A percentile compares a stretch with the other conserved stretches of the same genome.
Evolutionary conservation across 495 filamentous ascomycete genomes (phyloP).

Genomic region (Schizothecium vesticola): DNA sequence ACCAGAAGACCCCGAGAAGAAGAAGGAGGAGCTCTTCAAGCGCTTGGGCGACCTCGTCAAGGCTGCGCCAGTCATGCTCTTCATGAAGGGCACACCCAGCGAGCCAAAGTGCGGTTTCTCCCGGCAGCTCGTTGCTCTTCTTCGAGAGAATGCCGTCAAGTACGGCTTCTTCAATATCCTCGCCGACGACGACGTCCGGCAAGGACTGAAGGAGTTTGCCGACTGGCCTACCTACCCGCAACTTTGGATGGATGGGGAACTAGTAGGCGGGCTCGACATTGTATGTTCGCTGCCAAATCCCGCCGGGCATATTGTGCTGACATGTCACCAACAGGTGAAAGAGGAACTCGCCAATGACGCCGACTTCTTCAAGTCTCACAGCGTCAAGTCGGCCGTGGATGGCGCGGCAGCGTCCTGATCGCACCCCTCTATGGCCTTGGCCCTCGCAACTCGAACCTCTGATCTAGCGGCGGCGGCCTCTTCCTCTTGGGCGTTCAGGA

Average conservation of each 20-base stretch:
- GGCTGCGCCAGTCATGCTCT: slow-evolving; percentile 95
- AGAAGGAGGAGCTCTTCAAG: slow-evolving; percentile 72
- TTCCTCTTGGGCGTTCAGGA: background rate
- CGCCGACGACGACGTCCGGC: slow-evolving; percentile 93
- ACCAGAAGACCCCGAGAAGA: slow-evolving; percentile 46
- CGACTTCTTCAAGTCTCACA: slow-evolving; percentile 70
- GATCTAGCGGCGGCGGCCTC: background rate
- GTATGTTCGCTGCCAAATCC: slow-evolving; percentile 52
- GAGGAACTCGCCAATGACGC: slow-evolving; percentile 39
- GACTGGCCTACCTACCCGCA: slow-evolving; percentile 98
- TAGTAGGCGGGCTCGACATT: slow-evolving; percentile 94
- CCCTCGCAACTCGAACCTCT: background rate
- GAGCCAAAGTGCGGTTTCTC: slow-evolving; percentile 94
- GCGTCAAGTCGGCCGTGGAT: slow-evolving; percentile 41
- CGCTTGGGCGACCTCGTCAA: slow-evolving; percentile 77
- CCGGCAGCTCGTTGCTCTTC: slow-evolving; percentile 74
- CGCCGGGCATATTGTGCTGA: slow-evolving; percentile 12
- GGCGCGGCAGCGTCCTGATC: slow-evolving; percentile 24
- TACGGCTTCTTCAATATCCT: slow-evolving; percentile 99
- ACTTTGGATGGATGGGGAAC: slow-evolving; percentile 72
- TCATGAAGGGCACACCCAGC: slow-evolving; percentile 89
- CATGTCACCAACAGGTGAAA: slow-evolving; percentile 29
- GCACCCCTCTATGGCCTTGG: background rate
- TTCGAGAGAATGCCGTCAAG: slow-evolving; percentile 82
- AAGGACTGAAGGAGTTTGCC: slow-evolving; percentile 89